These are phyloP conservation scores for Oidiodendron maius DNA, from an alignment of 495 filamentous ascomycete genomes.

Conservation along the genomic window DNA sequence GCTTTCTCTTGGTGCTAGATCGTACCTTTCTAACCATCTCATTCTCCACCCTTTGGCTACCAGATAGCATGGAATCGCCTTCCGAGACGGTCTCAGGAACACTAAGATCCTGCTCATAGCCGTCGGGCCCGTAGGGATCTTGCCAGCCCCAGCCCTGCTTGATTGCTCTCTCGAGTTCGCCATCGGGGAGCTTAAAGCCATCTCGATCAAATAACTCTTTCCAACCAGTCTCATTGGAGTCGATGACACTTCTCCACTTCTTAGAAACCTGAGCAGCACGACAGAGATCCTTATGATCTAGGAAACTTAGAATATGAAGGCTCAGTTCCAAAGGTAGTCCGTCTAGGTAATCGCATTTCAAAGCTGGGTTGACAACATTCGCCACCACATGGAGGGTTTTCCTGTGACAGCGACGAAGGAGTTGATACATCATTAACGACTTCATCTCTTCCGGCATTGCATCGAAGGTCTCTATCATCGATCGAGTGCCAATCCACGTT, in stretches of 20 bases:
- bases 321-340: constrained; percentile 82
- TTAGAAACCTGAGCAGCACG: constrained; percentile 90
- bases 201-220: constrained; percentile 86
- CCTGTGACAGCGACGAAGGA: constrained; percentile 81
- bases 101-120: constrained; percentile 76
- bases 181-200: constrained; percentile 69
- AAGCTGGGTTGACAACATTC: constrained; percentile 87
- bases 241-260: constrained; percentile 83
- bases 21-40: constrained; percentile 10
- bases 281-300: constrained; percentile 84
- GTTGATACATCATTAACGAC: constrained; percentile 91
- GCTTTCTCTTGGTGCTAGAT: constrained; percentile 21
- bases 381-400: constrained; percentile 89
- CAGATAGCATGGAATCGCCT: constrained; percentile 20
- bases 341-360: constrained; percentile 88
- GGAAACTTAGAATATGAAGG: constrained; percentile 78
- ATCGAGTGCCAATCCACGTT: constrained; percentile 55
- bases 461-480: constrained; percentile 86
- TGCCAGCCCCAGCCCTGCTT: constrained; percentile 99
- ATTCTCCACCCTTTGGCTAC: constrained; percentile 9
- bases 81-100: constrained; percentile 36
- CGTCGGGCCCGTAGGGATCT: constrained; percentile 66
- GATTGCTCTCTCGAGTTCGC: constrained; percentile 82
- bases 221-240: constrained; percentile 92
- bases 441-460: constrained; percentile 83